Evolutionary conservation across 345 rosid species (phyloP), one percentile per base, ranked within the genome.

Genomic region (Turritis glabra): DNA sequence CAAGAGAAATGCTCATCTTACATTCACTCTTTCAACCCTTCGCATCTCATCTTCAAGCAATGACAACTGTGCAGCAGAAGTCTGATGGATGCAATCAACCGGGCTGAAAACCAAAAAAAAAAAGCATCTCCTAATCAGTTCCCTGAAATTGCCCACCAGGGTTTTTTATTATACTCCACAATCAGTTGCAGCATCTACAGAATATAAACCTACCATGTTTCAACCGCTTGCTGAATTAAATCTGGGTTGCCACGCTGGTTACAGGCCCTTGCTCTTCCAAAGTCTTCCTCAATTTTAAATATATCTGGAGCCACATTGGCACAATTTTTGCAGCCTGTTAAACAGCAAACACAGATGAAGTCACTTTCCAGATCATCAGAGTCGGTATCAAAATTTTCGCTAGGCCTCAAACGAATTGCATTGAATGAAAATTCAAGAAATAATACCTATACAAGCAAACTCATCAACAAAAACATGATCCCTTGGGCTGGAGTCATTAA

Each of bases 21-120:
- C 98, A 80, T 90, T 91, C n/a, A 94, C 89, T 87, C 97, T 94
- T 82, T 94, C 97, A 37, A 89, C 96, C 64, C 92, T 66, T 38
- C 98, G 90, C 97, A 94, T 94, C 77, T 94, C 97, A 65, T 94
- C 97, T 84, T 94, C 99, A 40, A 94, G 97, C 83, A 94, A 79
- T 50, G 99, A 91, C 54, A 94, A 81, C 68, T 90, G 96, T 38
- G 96, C 89, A 15, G 97, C 99, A 75, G 97, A 90, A 37, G 85
- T 91, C 97, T 96, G 84, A 64, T 94, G 89, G 72, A 94, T 94
- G 81, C 98, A 94, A 82, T 94, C 96, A 80, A 94, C 98, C 13
- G 97, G 97, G 85, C 99, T 94, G 92, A 60, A 85, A 43, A 44
- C 57, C 50, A 82, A 21, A 22, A 33, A 17, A 5, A 11, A 22